Conservation (phyloP, 1,284 basidiomycete genomes). For the Papiliotrema flavescens region DNA sequence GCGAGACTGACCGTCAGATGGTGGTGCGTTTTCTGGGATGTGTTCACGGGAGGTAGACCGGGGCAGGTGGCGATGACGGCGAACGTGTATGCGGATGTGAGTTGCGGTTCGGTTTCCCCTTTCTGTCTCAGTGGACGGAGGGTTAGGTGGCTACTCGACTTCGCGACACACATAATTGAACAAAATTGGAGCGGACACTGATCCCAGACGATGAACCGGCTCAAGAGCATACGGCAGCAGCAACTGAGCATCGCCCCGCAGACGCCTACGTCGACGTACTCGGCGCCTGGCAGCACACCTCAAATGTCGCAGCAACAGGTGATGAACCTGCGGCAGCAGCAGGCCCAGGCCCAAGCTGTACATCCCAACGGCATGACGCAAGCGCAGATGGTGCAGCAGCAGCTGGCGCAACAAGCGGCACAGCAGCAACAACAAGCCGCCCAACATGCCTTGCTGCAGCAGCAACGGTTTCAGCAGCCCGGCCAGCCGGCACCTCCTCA, state of each 20-base stretch:
- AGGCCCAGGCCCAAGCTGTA: constrained; percentile 9
- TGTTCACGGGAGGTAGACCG: constrained; percentile 46
- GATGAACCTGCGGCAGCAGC: constrained; percentile 23
- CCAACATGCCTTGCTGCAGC: constrained; percentile 18
- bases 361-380: constrained; percentile 22
- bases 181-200: no score
- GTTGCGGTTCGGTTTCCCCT: neutral
- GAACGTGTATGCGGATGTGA: constrained; percentile 9
- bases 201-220: constrained; percentile 38
- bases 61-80: constrained; percentile 41
- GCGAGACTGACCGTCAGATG: constrained; percentile 28
- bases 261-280: constrained; percentile 5
- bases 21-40: constrained; percentile 51
- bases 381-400: constrained; percentile 21
- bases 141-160: no score
- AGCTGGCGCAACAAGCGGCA: neutral
- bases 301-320: constrained; percentile 24
- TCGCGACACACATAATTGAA: no score
- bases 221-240: constrained; percentile 31
- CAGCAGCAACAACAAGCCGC: no score
- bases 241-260: constrained; percentile 12
- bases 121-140: neutral
- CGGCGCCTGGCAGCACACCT: constrained; percentile 13
- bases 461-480: constrained; percentile 11
- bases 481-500: no score